Base-by-base conservation (phyloP, 2,329 filamentous ascomycete species). In the Pyrenochaeta sp. region DNA sequence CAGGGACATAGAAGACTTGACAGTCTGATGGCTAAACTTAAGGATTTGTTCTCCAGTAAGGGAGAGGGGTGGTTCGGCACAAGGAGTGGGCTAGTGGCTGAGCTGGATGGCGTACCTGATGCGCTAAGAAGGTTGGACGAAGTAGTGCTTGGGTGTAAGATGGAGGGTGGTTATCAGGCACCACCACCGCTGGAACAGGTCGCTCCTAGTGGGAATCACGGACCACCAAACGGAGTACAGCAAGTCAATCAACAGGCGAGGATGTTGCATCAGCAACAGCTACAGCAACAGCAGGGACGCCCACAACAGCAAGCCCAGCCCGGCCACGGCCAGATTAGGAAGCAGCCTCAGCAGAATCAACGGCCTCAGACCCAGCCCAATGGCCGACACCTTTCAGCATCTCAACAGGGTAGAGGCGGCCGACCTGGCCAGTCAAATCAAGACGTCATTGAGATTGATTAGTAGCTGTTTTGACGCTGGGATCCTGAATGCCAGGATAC, bases 31-130 rank as follows among this genome's bases (percentile, higher is more conserved):
- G 61, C 54, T 5, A 74, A 68, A 11, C 58, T 80, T 4, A 67
- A 71, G 12, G 66, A 64, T 6, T 36, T 78, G 2, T 78, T 72
- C 50, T 62, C 54, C 29, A 49, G 60, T 4, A 65, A 61, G 5
- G 69, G 70, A 2, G 51, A 71, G 11, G 63, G 68, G 11, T 79
- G 77, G 75, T 66, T 67, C 14, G 78, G 78, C 1, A 64, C 77
- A 10, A 63, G 69, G 1, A 75, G 67, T 12, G 74, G 76, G 7
- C 61, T 79, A 7, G 58, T 79, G 1, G 74, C 76, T 9, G 61
- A 73, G 1, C 52, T 73, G 11, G 63, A 71, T 12, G 77, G 74
- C 1, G 61, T 78, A 11, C 67, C 63, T 14, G 64, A 69, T 27
- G 75, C 73, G 12, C 44, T 81, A 27, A 57, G 64, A 40, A 69